Evolutionary conservation across 2,329 filamentous ascomycete genomes (phyloP).

Genomic region (Penicillium glabrum): DNA sequence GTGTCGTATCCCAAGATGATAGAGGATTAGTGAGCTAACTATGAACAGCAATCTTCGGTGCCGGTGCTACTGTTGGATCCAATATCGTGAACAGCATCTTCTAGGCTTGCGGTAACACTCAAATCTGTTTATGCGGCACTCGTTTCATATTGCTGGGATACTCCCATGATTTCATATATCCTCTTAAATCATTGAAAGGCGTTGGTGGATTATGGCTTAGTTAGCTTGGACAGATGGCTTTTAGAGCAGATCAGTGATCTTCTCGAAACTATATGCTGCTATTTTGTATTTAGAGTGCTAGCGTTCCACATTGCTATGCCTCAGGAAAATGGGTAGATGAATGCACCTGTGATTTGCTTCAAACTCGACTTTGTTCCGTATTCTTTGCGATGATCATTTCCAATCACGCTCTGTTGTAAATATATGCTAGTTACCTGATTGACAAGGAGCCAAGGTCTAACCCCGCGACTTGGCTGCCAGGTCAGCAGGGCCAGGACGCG

Average conservation of each 20-base stretch:
- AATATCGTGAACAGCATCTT: conserved; percentile 92
- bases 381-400: too few species aligned
- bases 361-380: not conserved
- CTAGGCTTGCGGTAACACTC: conserved; percentile 46
- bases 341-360: not conserved
- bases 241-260: not conserved
- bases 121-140: not conserved
- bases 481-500: not conserved
- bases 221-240: not conserved
- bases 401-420: too few species aligned
- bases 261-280: not conserved
- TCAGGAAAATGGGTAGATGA: not conserved
- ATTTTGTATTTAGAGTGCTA: not conserved
- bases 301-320: not conserved
- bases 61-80: conserved; percentile 84
- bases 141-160: not conserved
- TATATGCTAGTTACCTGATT: too few species aligned
- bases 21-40: conserved; percentile 18
- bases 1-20: conserved; percentile 14
- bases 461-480: not conserved
- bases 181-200: conserved; percentile 29
- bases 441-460: not conserved
- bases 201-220: conserved; percentile 28
- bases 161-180: not conserved
- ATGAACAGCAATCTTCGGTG: conserved; percentile 75